phyloP scores from a whole-genome alignment of 805 yeast species.

The Schizosaccharomyces octosporus region DNA sequence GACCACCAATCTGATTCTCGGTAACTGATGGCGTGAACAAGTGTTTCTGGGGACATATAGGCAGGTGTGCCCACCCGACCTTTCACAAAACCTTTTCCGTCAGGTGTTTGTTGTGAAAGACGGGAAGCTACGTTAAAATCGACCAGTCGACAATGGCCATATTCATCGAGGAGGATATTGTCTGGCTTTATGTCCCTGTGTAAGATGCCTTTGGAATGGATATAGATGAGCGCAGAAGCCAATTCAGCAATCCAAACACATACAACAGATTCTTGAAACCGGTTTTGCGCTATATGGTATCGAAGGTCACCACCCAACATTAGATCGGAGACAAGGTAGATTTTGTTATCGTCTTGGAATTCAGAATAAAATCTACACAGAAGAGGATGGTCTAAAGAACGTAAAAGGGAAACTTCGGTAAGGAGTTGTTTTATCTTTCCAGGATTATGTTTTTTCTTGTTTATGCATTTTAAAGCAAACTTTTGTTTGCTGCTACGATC shows the following conservation, averaged over 20 bases:
- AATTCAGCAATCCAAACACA: conserved; percentile 12
- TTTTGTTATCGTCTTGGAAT: neutral
- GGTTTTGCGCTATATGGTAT: conserved; percentile 8
- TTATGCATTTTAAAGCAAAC: neutral
- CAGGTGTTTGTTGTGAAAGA: conserved; percentile 3
- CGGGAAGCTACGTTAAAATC: conserved; percentile 89
- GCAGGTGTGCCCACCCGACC: conserved; percentile 99
- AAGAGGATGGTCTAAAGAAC: neutral
- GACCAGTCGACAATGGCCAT: conserved; percentile 35
- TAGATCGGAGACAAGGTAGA: conserved; percentile 8
- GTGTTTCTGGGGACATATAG: conserved; percentile 99
- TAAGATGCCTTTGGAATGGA: conserved; percentile 78
- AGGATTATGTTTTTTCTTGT: neutral
- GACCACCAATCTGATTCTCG: conserved; percentile 15
- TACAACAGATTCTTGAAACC: conserved; percentile 11
- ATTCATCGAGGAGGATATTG: conserved; percentile 57
- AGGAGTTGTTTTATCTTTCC: neutral
- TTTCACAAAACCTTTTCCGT: conserved; percentile 54
- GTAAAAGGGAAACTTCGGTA: neutral
- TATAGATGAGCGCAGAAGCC: conserved; percentile 21
- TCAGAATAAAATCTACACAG: neutral
- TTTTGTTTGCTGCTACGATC: neutral
- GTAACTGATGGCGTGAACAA: conserved; percentile 15
- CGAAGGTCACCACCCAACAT: conserved; percentile 14
- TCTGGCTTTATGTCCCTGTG: conserved; percentile 94